Evolutionary conservation across 1,284 basidiomycete genomes (phyloP), one percentile per base, ranked within the genome.

Genomic region (Leccinum subrobustum): DNA sequence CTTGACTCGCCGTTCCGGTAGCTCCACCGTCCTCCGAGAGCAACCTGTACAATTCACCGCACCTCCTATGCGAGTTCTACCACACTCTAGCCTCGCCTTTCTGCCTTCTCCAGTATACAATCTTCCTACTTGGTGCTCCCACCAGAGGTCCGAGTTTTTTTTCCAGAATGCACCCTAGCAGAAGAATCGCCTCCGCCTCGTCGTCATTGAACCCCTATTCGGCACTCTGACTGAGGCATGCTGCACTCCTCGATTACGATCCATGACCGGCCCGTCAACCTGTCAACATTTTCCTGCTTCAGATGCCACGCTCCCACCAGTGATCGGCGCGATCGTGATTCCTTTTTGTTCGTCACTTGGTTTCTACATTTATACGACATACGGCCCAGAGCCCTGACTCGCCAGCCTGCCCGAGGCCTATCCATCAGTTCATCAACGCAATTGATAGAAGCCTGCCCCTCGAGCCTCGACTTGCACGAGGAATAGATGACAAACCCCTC

Each of bases 361-460:
- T 64, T 58, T 69, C 44, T 54, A 56, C 37, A 16, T 44, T 60
- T n/a, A 12, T 20, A 18, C 11, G 11, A 55, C 60, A 23, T 18
- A 42, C 50, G 47, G 42, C 58, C 65, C 63, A 52, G 27, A 56
- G 31, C 68, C 64, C 66, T 68, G 52, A 29, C n/a, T n/a, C 39
- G 44, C 35, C 64, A 52, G 18, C 9, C 18, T 20, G 18, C 42
- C 39, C 18, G 42, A 44, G 42, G 42, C 18, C 42, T 6, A 44
- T 44, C 18, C 42, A 44, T 44, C 48, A n/a, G 35, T 55, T 29
- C 59, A 65, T 65, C 62, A 55, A 53, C 37, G 20, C 57, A 58
- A 65, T 57, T 44, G 56, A 60, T 51, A 59, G 52, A 58, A 23
- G 48, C 47, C 29, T 31, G 54, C 31, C 51, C 52, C 33, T 50